Conservation (phyloP, 148 eudicot genomes). For the Vaccinium corymbosum region DNA sequence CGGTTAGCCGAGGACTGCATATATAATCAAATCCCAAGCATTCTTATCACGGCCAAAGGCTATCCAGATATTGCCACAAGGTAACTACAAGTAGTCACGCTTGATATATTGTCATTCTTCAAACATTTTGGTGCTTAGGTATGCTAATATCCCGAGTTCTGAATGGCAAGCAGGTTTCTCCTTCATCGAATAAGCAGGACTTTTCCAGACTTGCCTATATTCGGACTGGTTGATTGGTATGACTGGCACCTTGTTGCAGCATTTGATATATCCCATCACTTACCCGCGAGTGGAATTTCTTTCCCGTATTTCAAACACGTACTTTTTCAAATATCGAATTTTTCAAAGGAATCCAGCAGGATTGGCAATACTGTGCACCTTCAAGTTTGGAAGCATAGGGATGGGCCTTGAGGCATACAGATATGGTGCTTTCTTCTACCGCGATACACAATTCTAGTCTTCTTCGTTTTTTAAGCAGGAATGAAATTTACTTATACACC, state of each 20-base stretch:
- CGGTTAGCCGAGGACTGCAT: slow-evolving; percentile 85
- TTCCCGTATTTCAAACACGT: no score
- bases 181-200: slow-evolving; percentile 74
- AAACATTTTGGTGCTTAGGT: neutral
- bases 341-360: slow-evolving; percentile 91
- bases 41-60: slow-evolving; percentile 95
- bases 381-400: slow-evolving; percentile 85
- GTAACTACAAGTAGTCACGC: slow-evolving; percentile 24
- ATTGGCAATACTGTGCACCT: slow-evolving; percentile 83
- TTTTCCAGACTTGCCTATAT: slow-evolving; percentile 74
- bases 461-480: neutral
- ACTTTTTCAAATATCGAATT: neutral
- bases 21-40: slow-evolving; percentile 88
- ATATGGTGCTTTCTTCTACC: slow-evolving; percentile 52
- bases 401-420: slow-evolving; percentile 97
- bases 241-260: neutral
- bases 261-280: neutral
- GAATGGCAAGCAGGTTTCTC: slow-evolving; percentile 58
- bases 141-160: slow-evolving; percentile 10
- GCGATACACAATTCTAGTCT: neutral
- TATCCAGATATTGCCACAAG: slow-evolving; percentile 96
- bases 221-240: slow-evolving; percentile 96
- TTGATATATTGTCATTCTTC: neutral
- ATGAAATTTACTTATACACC: neutral
- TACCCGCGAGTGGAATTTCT: no score